Evolutionary conservation across 352 stramenopile genomes (phyloP).

Genomic region (Pythium plurisporium): DNA sequence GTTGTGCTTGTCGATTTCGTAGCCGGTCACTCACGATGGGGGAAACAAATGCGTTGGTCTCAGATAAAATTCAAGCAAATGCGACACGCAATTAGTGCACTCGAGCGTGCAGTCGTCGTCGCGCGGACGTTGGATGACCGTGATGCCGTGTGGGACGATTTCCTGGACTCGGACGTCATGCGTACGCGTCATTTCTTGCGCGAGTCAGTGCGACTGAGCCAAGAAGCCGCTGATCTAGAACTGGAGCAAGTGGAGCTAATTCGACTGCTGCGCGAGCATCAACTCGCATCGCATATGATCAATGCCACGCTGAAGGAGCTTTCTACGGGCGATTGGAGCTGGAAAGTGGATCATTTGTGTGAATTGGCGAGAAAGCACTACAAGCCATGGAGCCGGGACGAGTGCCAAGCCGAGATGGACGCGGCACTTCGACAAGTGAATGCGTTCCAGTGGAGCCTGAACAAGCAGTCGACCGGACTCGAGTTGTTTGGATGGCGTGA

Average conservation of each 20-base stretch:
- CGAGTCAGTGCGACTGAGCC: background rate
- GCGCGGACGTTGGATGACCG: background rate
- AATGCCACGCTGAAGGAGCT: background rate
- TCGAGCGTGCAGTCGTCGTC: background rate
- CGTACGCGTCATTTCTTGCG: background rate
- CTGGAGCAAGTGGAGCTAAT: background rate
- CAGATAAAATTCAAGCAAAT: background rate
- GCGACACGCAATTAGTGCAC: background rate
- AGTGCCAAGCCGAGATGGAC: background rate
- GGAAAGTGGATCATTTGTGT: background rate
- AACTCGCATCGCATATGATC: background rate
- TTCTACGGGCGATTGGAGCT: background rate
- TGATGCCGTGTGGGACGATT: slow-evolving; percentile 3
- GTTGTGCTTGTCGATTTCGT: background rate
- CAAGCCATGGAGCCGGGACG: background rate
- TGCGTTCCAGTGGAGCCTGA: background rate
- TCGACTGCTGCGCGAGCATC: background rate
- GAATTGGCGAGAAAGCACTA: background rate
- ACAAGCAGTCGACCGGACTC: background rate
- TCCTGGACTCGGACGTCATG: background rate
- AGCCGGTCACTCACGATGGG: no score
- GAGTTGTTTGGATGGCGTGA: slow-evolving; percentile 1
- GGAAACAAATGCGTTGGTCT: no score
- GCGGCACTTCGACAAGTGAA: background rate
- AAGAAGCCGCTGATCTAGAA: background rate